Evolutionary conservation across 2,329 filamentous ascomycete genomes (phyloP), one percentile per base, ranked within the genome.

Genomic region (Saccharata proteae): DNA sequence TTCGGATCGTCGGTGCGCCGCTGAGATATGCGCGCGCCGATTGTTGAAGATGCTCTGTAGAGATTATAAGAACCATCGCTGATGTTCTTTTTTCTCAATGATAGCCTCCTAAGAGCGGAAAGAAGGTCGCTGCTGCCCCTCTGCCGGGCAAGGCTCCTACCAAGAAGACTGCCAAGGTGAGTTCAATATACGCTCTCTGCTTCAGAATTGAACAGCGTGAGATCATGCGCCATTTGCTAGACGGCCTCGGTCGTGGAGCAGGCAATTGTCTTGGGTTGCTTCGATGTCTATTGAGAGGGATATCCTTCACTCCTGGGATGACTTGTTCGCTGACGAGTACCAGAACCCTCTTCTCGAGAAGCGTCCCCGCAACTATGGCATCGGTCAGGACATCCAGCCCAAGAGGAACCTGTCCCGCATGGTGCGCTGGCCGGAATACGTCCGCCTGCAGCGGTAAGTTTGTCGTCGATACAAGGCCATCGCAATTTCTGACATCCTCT

Each of bases 61-160:
- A 31, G 34, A 36, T 36, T 9, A 28, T 26, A 36, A 29, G 27
- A 32, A 31, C 49, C 65, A 71, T 65, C 62, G 80, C 85, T 94
- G 81, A 93, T 84, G n/a, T n/a, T n/a, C n/a, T 93, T 81, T 90
- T 86, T 92, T 84, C 88, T 96, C 88, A 90, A 96, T 96, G 86
- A 96, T 72, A 96, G 90, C 84, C 90, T 80, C 55, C 88, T 62
- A 98, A 96, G 73, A 55, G 62, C 57, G 85, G 85, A 74, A 96
- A 94, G 82, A 96, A 94, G 76, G 79, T 83, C 68, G 90, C 90
- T 56, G 72, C 90, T 62, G 85, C 90, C 69, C 90, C 90, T 64
- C 93, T 93, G 60, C 78, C 86, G 71, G 75, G 78, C 58, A 93
- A 92, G 77, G 83, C 86, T 69, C 74, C 74, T 55, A 71, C 71